Evolutionary conservation across 495 filamentous ascomycete genomes (phyloP).

Genomic region (Clohesyomyces aquaticus): DNA sequence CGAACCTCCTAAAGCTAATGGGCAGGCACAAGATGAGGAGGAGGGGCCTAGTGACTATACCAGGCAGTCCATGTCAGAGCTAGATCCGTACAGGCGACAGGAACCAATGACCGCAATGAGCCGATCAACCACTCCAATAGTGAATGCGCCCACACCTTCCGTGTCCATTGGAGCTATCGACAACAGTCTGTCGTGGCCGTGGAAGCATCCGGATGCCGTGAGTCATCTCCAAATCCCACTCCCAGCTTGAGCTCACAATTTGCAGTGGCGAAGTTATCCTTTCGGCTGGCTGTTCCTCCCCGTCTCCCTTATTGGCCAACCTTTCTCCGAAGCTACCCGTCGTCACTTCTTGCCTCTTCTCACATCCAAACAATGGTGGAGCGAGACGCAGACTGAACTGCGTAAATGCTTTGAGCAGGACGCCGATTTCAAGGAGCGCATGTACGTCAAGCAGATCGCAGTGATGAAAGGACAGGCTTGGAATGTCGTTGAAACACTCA

Average conservation of each 20-base stretch:
- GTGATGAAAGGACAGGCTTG: constrained; percentile 99
- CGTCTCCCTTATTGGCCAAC: constrained; percentile 92
- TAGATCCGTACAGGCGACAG: constrained; percentile 72
- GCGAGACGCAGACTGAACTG: constrained; percentile 84
- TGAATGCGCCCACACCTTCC: constrained; percentile 57
- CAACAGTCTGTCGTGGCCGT: constrained; percentile 97
- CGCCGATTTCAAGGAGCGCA: constrained; percentile 94
- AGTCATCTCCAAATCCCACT: constrained; percentile 38
- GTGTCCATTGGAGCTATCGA: constrained; percentile 92
- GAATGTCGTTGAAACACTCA: constrained; percentile 98
- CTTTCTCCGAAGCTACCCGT: constrained; percentile 88
- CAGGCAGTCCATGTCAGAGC: constrained; percentile 36
- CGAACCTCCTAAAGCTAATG: constrained; percentile 73
- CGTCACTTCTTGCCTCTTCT: constrained; percentile 92
- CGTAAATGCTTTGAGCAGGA: constrained; percentile 86
- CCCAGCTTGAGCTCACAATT: constrained; percentile 21
- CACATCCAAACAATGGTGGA: constrained; percentile 95
- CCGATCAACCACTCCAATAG: constrained; percentile 61
- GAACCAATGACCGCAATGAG: constrained; percentile 81
- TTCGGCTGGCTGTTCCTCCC: constrained; percentile 99
- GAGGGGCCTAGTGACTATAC: constrained; percentile 40
- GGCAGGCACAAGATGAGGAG: constrained; percentile 45
- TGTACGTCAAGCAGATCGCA: constrained; percentile 95
- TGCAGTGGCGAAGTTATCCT: constrained; percentile 82
- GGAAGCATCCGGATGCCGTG: constrained; percentile 97